Conservation (phyloP, 768 basidiomycete genomes). For the Pisolithus albus region DNA sequence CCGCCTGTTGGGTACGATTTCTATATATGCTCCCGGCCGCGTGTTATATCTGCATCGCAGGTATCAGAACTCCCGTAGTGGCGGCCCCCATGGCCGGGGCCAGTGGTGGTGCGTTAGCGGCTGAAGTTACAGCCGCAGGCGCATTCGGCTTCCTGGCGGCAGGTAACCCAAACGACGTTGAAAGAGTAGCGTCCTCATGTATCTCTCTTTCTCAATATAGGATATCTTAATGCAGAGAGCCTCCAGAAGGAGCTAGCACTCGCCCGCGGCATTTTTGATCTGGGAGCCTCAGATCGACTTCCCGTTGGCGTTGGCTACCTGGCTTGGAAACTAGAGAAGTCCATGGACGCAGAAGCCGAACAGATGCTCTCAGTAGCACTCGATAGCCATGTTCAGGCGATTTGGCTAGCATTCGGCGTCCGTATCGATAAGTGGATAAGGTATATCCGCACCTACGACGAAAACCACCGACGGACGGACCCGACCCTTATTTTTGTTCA, state of each 20-base stretch:
- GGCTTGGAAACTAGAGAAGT: slow-evolving; percentile 60
- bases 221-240: slow-evolving; percentile 38
- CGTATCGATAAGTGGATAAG: slow-evolving; percentile 54
- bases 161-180: slow-evolving; percentile 31
- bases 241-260: slow-evolving; percentile 46
- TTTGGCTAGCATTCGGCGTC: slow-evolving; percentile 73
- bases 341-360: slow-evolving; percentile 28
- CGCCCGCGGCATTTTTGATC: slow-evolving; percentile 40
- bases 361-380: slow-evolving; percentile 45
- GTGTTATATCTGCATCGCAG: slow-evolving; percentile 26
- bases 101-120: slow-evolving; percentile 54
- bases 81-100: slow-evolving; percentile 68
- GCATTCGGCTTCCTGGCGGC: slow-evolving; percentile 72
- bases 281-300: slow-evolving; percentile 27
- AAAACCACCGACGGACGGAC: slow-evolving; percentile 30
- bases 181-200: neutral
- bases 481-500: slow-evolving; percentile 58
- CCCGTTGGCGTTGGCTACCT: slow-evolving; percentile 74
- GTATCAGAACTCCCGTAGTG: slow-evolving; percentile 52
- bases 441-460: slow-evolving; percentile 51
- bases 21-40: slow-evolving; percentile 1
- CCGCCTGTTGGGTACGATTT: slow-evolving; percentile 40
- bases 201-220: slow-evolving; percentile 26
- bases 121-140: slow-evolving; percentile 57
- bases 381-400: slow-evolving; percentile 48